Percentiles rank a stretch among this genome's conserved stretches.
phyloP scores from a whole-genome alignment of 305 asterid species.

The Solanum hybrid region DNA sequence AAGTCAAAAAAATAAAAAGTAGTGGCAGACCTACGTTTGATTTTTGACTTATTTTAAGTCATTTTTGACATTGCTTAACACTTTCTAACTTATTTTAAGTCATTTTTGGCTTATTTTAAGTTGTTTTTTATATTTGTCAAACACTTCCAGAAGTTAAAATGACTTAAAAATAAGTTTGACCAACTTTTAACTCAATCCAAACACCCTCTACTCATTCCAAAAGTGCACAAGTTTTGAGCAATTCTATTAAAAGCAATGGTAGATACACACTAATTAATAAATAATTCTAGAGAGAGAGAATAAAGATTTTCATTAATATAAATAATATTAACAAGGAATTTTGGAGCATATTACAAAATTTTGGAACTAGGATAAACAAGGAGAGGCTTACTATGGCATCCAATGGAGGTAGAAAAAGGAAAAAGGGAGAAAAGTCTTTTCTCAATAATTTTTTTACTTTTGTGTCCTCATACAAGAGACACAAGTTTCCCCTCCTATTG shows the following conservation, averaged over 20 bases:
- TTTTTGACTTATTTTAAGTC: no score
- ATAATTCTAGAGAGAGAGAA: neutral
- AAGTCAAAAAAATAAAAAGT: no score
- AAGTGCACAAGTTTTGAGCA: neutral
- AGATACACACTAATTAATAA: neutral
- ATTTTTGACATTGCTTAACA: no score
- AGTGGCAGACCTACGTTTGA: no score
- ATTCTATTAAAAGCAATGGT: neutral
- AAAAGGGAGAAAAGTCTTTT: neutral
- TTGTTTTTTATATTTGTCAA: no score
- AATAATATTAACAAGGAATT: neutral
- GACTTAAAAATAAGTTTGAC: no score
- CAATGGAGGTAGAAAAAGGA: neutral
- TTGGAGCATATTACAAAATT: slow-evolving; percentile 13
- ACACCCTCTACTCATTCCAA: neutral
- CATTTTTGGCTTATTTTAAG: no score
- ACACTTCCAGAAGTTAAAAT: no score
- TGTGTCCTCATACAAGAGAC: neutral
- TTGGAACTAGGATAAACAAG: slow-evolving; percentile 12
- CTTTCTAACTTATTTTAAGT: no score
- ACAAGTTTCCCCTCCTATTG: neutral
- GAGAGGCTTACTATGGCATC: neutral
- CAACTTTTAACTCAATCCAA: no score
- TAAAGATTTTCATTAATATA: neutral
- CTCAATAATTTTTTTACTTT: neutral